Conservation (phyloP, 2,329 filamentous ascomycete species). For the Fusarium tanahbumbuense region DNA sequence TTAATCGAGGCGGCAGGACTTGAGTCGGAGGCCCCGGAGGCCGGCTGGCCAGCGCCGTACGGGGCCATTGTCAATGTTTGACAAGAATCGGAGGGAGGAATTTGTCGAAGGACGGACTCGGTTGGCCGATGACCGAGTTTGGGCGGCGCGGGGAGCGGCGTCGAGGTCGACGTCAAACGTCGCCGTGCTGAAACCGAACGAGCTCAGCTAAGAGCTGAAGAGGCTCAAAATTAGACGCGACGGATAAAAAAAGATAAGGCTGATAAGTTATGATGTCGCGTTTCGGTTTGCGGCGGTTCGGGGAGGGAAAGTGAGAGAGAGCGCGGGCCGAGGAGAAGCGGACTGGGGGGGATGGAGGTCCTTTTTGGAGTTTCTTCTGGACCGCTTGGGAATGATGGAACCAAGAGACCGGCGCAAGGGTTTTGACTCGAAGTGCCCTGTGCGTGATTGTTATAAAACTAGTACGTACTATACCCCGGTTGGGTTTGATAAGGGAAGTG, state of each 20-base stretch:
- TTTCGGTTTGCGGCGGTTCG: slow-evolving; percentile 54
- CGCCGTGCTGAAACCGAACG: slow-evolving; percentile 19
- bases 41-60: slow-evolving; percentile 39
- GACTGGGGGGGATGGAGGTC: slow-evolving; percentile 38
- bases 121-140: slow-evolving; percentile 19
- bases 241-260: slow-evolving; percentile 18
- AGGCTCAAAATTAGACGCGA: slow-evolving; percentile 12
- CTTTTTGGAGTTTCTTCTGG: slow-evolving; percentile 44
- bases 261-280: slow-evolving; percentile 32
- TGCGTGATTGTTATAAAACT: slow-evolving; percentile 5
- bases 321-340: slow-evolving; percentile 46
- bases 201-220: slow-evolving; percentile 23
- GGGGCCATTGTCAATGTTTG: slow-evolving; percentile 38
- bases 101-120: slow-evolving; percentile 13
- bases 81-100: slow-evolving; percentile 2
- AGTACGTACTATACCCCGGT: slow-evolving; percentile 30
- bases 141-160: slow-evolving; percentile 19
- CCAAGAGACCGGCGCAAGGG: slow-evolving; percentile 13
- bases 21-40: slow-evolving; percentile 41
- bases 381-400: slow-evolving; percentile 11
- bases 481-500: neutral
- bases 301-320: slow-evolving; percentile 43
- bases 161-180: slow-evolving; percentile 16
- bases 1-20: slow-evolving; percentile 42
- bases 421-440: slow-evolving; percentile 31